Conservation (phyloP, 768 basidiomycete genomes). For the Kwoniella pini region DNA sequence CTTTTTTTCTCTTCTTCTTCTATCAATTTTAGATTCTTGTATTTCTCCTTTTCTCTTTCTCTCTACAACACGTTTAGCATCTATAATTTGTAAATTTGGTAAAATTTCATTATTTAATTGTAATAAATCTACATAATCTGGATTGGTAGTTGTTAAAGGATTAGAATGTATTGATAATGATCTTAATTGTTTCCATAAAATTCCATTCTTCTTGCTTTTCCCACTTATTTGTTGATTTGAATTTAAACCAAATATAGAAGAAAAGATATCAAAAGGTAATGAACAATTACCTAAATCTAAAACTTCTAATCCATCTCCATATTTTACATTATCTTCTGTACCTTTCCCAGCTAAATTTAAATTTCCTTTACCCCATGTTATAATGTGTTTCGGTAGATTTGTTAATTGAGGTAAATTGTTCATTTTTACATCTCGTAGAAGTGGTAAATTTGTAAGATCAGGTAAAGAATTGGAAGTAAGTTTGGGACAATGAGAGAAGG, state of each 20-base stretch:
- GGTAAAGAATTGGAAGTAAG: slow-evolving; percentile 30
- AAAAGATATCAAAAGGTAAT: slow-evolving; percentile 17
- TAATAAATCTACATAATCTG: slow-evolving; percentile 32
- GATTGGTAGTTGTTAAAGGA: slow-evolving; percentile 31
- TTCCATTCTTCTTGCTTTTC: slow-evolving; percentile 1
- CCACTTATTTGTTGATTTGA: background rate
- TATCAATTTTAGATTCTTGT: slow-evolving; percentile 30
- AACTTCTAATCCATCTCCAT: slow-evolving; percentile 43
- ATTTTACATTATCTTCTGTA: slow-evolving; percentile 2
- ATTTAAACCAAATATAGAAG: slow-evolving; percentile 17
- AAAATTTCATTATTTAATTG: slow-evolving; percentile 20
- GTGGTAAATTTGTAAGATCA: slow-evolving; percentile 34
- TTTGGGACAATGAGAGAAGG: slow-evolving; percentile 47
- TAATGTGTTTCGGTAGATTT: slow-evolving; percentile 31
- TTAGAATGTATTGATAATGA: slow-evolving; percentile 43
- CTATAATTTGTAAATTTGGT: slow-evolving; percentile 47
- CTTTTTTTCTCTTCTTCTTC: slow-evolving; percentile 27
- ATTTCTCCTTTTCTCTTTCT: slow-evolving; percentile 41
- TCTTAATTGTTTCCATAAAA: slow-evolving; percentile 32
- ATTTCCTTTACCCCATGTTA: slow-evolving; percentile 41
- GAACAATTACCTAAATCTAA: slow-evolving; percentile 48
- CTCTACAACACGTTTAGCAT: slow-evolving; percentile 45
- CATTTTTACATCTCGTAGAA: slow-evolving; percentile 46
- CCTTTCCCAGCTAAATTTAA: slow-evolving; percentile 24
- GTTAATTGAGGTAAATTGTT: slow-evolving; percentile 44